Evolutionary conservation across 352 stramenopile genomes (phyloP).

Genomic region (Phytophthora kernoviae): DNA sequence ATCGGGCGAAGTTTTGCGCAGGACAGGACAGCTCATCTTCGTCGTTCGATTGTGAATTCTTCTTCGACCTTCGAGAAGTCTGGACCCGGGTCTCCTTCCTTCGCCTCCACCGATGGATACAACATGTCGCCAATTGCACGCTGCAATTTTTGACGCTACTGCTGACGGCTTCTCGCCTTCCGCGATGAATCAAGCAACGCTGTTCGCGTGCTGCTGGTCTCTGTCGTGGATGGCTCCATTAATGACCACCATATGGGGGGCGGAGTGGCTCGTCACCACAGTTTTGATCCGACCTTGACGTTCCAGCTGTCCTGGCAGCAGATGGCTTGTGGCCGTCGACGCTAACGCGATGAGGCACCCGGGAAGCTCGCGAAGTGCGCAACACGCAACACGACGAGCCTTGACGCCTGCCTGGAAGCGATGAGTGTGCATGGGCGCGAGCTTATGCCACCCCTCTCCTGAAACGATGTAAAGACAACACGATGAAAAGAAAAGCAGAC

Average conservation of each 20-base stretch:
- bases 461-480: too few species aligned
- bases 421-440: too few species aligned
- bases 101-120: neutral
- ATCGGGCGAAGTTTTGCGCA: too few species aligned
- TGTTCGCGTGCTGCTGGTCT: conserved; percentile 6
- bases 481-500: conserved; percentile 10
- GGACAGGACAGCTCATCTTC: neutral
- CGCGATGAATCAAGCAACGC: too few species aligned
- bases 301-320: conserved; percentile 36
- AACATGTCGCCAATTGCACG: too few species aligned
- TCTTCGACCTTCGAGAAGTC: too few species aligned
- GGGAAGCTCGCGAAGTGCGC: neutral
- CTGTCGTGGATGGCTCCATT: conserved; percentile 15
- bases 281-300: conserved; percentile 37
- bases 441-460: too few species aligned
- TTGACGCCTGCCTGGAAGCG: too few species aligned
- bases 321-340: conserved; percentile 23
- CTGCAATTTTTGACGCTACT: too few species aligned
- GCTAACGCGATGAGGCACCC: conserved; percentile 30
- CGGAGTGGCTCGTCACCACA: conserved; percentile 19
- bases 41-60: neutral
- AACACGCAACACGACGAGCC: neutral
- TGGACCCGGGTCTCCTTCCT: too few species aligned
- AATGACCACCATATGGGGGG: conserved; percentile 33
- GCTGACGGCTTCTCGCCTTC: too few species aligned